Base-by-base conservation (phyloP, 371 early-diverging fungal species). In the Nematocida sp. region DNA sequence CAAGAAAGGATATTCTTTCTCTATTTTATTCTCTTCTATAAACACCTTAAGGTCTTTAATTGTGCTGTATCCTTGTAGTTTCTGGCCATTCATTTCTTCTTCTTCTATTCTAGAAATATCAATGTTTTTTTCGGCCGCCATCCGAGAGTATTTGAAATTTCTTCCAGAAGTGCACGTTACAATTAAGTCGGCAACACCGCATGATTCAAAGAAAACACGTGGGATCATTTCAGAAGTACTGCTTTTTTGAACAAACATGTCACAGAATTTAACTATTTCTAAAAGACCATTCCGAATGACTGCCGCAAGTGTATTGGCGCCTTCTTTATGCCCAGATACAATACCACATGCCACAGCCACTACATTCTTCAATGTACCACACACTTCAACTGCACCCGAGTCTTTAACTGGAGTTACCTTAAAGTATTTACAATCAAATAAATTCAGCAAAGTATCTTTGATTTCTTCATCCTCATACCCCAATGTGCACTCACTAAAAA, bases 351-450 rank as follows among this genome's bases (percentile, higher is more conserved):
- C 98, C 66, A 97, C 90, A 25, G 95, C 95, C n/a, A 97, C 92
- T 23, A 98, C 91, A 89, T 98, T 97, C 90, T 98, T 98, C 50
- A 98, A 86, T 3, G 97, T 95, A 81, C 97, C 97, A 87, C 94
- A 96, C 44, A 97, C 87, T 88, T 98, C 96, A 20, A 95, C 94
- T 70, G 94, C 94, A 55, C 91, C 90, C 4, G 92, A 90, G 87
- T 96, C 96, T 56, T 90, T 87, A 45, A 93, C 90, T 70, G 91
- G 90, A 86, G 89, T 90, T 84, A 94, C 91, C 62, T 89, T 90
- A 89, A 95, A 96, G 85, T 93, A 91, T 9, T 90, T 89, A 4
- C 93, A 93, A 85, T 93, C 89, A 87, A 97, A 94, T 54, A 95
- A 84, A 66, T 90, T 87, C 61, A 90, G 86, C 86, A 92, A 92